Evolutionary conservation across 805 yeast genomes (phyloP).

Genomic region (Schizosaccharomyces lindneri): DNA sequence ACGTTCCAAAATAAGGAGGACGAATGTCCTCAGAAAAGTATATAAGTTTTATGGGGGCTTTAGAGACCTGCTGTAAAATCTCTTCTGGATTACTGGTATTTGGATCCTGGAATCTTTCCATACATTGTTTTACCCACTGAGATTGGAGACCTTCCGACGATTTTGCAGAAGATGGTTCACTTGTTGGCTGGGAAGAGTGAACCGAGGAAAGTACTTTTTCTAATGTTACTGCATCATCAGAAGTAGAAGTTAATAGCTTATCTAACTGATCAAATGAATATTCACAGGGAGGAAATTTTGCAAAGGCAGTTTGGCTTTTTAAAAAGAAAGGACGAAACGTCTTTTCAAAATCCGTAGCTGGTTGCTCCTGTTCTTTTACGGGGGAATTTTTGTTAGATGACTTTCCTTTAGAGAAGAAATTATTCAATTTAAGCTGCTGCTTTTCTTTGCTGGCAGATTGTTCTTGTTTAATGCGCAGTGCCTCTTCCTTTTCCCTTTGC

Average conservation of each 20-base stretch:
- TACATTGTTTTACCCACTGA: background rate
- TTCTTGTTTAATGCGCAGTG: background rate
- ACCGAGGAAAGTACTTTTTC: no score
- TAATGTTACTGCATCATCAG: background rate
- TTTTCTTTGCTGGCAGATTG: background rate
- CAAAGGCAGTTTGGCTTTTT: background rate
- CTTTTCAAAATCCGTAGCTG: background rate
- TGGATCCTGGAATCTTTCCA: background rate
- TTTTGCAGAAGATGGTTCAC: background rate
- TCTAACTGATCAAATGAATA: background rate
- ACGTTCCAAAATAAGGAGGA: slow-evolving; percentile 32
- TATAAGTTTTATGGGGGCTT: slow-evolving; percentile 13
- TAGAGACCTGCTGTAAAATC: background rate
- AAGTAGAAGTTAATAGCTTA: background rate
- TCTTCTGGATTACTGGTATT: background rate
- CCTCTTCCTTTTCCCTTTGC: slow-evolving; percentile 6
- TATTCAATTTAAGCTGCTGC: background rate
- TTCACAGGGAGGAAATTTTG: background rate
- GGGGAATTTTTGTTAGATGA: background rate
- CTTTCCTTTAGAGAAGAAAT: background rate
- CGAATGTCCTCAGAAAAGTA: slow-evolving; percentile 26
- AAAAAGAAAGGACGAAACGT: background rate
- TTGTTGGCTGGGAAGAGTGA: background rate
- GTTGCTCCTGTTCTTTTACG: background rate
- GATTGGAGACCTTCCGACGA: no score